Evolutionary conservation across 805 yeast genomes (phyloP).

Genomic region (Spathaspora hagerdaliae): DNA sequence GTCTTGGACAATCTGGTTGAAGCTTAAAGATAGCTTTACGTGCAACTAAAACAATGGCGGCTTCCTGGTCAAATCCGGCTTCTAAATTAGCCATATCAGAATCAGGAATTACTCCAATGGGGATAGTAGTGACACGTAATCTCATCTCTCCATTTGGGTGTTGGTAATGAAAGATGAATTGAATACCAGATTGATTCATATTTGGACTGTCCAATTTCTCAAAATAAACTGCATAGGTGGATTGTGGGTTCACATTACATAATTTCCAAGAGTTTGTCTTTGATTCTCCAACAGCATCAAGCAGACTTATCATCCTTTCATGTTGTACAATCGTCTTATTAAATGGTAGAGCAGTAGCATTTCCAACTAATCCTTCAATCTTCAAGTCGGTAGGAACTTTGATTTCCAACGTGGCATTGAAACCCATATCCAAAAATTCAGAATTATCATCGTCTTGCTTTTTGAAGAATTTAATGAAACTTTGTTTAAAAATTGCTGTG

Average conservation of each 20-base stretch:
- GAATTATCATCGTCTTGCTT: slow-evolving; percentile 24
- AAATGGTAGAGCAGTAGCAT: slow-evolving; percentile 46
- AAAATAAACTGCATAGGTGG: slow-evolving; percentile 55
- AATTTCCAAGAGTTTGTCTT: slow-evolving; percentile 58
- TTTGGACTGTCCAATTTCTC: slow-evolving; percentile 42
- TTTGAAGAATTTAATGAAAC: slow-evolving; percentile 50
- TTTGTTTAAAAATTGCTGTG: slow-evolving; percentile 66
- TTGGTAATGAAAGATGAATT: slow-evolving; percentile 58
- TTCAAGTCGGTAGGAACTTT: slow-evolving; percentile 48
- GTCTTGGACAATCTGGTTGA: slow-evolving; percentile 14
- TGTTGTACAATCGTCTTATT: slow-evolving; percentile 15
- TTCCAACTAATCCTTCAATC: slow-evolving; percentile 60
- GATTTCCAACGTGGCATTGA: slow-evolving; percentile 58
- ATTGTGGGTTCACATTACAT: slow-evolving; percentile 52
- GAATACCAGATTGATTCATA: slow-evolving; percentile 35
- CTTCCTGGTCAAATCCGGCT: slow-evolving; percentile 62
- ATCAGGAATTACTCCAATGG: slow-evolving; percentile 39
- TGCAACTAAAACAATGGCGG: slow-evolving; percentile 59
- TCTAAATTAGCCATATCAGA: slow-evolving; percentile 40
- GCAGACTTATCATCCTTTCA: slow-evolving; percentile 20
- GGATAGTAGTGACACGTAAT: slow-evolving; percentile 57
- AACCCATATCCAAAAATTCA: slow-evolving; percentile 47
- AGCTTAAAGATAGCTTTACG: slow-evolving; percentile 48
- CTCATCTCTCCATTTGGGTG: slow-evolving; percentile 57
- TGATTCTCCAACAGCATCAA: slow-evolving; percentile 42